Evolutionary conservation across 257 asterid genomes (phyloP), one percentile per base, ranked within the genome.

Genomic region (Plantago major): DNA sequence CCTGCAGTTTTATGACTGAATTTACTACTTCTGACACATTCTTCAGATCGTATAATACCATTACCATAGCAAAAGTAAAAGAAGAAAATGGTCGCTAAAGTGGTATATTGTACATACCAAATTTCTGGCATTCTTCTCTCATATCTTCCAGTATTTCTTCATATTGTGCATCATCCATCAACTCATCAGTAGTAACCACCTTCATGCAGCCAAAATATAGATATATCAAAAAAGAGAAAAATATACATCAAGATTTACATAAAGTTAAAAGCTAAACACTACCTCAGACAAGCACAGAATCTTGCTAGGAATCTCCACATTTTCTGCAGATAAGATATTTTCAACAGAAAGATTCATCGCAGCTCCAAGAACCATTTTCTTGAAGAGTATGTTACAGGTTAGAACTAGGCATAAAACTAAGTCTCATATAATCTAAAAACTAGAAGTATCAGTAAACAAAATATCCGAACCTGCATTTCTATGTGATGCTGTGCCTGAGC

Each of bases 401-500:
- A 61, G 26, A 22, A 22, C 26, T 22, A 1, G 2, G 10, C n/a
- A 69, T 42, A 14, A 42, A 46, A 42, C 49, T 28, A 45, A 44
- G 66, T 50, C 30, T 53, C 46, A 38, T 26, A 13, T 52, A 63
- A 46, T 19, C 1, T 11, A 11, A 11, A 49, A 38, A 33, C 7
- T 33, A 33, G 6, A 57, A 43, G 33, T 28, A 60, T 3, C 22
- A 53, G 46, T 12, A 64, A 58, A 55, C 30, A 59, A 42, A 28
- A 72, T 5, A 49, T 48, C 37, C 49, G 55, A 67, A 82, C 89
- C 86, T 82, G 89, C 61, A 82, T 70, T 45, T 85, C 85, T 70
- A 82, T 79, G 71, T 82, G 89, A 60, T 82, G 89, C 69, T 82
- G 89, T 40, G 89, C 89, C 71, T 82, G 89, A 63, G 78, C 83